Base-by-base conservation (phyloP, 768 basidiomycete species). In the Pleurotus tuoliensis region DNA sequence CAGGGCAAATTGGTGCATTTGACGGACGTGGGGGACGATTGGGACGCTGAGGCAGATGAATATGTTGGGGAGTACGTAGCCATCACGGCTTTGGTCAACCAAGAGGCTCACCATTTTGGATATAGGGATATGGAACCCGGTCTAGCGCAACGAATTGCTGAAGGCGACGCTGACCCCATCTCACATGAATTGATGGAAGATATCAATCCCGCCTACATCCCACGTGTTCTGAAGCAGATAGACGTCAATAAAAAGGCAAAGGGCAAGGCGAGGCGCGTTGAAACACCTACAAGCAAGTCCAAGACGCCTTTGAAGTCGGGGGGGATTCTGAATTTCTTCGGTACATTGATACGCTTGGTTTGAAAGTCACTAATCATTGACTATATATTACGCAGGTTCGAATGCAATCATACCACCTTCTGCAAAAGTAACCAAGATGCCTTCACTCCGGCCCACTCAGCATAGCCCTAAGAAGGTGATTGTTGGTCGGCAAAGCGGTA, bases 161-260 rank as follows among this genome's bases (percentile, higher is more conserved):
- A 71, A 16, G 93, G 93, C 4, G 78, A 88, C 47, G 71, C 82
- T 37, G 84, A 91, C 68, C 94, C 94, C 5, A 74, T 84, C 24
- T 84, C 84, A 25, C 76, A 80, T 40, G 63, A 80, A 46, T 81
- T 86, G 2, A 92, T 96, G 77, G 69, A 76, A 25, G 94, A 97
- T 66, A 92, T 92, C 70, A 85, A 90, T 64, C 85, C 88, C 12
- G 63, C 66, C 7, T 90, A 80, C 66, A 64, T 72, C 44, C 88
- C 90, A 54, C 70, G 79, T 58, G 67, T 71, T 3, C 69, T 79
- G 58, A 86, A 80, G 65, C 59, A 60, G 18, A 60, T 62, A 20
- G 30, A 45, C 12, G 12, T 50, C 24, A 52, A 49, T 18, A 24
- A 40, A 9, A 22, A 30, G 4, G 18, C 13, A 4, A 83, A 77